A percentile compares a stretch with the other conserved stretches of the same genome.
These are phyloP conservation scores for Phaeosphaeriaceae sp. DNA, from an alignment of 2,329 filamentous ascomycete species.

Conservation along the genomic window DNA sequence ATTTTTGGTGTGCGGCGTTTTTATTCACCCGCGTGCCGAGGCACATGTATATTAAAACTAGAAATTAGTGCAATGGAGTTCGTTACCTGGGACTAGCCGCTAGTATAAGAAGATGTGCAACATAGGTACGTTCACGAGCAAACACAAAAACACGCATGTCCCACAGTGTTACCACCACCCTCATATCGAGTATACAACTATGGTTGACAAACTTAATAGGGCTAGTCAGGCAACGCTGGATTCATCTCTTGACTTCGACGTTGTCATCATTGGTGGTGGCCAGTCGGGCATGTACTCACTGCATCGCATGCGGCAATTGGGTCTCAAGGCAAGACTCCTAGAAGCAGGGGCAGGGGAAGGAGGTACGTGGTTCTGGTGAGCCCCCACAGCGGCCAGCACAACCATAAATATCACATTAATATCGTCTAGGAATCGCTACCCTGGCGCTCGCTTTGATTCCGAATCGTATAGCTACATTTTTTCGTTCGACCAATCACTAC, in stretches of 20 bases:
- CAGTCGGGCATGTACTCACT: conserved; percentile 47
- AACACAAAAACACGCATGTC: background rate
- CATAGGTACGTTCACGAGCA: too few species aligned
- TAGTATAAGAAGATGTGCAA: background rate
- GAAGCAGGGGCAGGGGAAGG: conserved; percentile 46
- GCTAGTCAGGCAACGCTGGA: conserved; percentile 16
- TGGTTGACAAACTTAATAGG: conserved; percentile 20
- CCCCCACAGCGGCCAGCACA: background rate
- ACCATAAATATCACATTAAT: background rate
- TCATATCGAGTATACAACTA: conserved; percentile 1
- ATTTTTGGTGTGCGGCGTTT: too few species aligned
- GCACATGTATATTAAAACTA: too few species aligned
- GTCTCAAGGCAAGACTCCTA: conserved; percentile 33
- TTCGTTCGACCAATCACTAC: conserved; percentile 50
- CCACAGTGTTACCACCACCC: background rate
- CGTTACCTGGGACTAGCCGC: background rate
- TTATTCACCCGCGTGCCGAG: too few species aligned
- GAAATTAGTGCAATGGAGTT: background rate
- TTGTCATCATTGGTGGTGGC: conserved; percentile 39
- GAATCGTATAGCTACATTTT: conserved; percentile 56
- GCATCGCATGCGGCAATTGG: conserved; percentile 43
- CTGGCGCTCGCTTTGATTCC: conserved; percentile 57
- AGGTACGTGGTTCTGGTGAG: conserved; percentile 46
- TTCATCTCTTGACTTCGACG: conserved; percentile 26
- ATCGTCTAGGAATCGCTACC: conserved; percentile 52